phyloP scores from a whole-genome alignment of 1,139 yeast species.

The Hemisphaericaspora lyxosophila region DNA sequence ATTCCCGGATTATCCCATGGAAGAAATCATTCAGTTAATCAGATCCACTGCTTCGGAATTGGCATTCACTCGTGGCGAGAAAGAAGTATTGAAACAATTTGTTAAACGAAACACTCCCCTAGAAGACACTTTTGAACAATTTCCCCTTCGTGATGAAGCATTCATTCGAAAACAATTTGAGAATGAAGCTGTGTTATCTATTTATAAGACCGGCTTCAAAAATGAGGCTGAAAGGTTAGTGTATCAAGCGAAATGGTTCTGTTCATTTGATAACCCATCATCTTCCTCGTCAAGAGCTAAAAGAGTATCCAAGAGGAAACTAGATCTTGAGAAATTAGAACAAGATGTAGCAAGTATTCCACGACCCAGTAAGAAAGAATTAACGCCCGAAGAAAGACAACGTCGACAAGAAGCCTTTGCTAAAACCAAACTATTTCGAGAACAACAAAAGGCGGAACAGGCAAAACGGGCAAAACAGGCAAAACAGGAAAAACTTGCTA shows the following conservation, averaged over 20 bases:
- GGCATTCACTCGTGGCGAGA: slow-evolving; percentile 19
- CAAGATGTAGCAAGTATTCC: not conserved
- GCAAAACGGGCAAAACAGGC: slow-evolving; percentile 11
- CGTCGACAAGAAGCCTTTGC: not conserved
- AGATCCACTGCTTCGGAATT: slow-evolving; percentile 7
- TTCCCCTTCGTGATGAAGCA: slow-evolving; percentile 16
- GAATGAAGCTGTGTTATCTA: slow-evolving; percentile 22
- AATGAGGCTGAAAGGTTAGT: slow-evolving; percentile 31
- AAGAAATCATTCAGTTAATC: slow-evolving; percentile 7
- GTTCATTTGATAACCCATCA: slow-evolving; percentile 12
- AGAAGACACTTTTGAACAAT: slow-evolving; percentile 12
- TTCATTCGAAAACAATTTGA: slow-evolving; percentile 20
- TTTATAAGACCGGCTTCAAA: slow-evolving; percentile 29
- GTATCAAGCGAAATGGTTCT: slow-evolving; percentile 42
- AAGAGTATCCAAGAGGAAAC: slow-evolving; percentile 6
- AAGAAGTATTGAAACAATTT: slow-evolving; percentile 11
- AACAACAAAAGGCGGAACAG: slow-evolving; percentile 2
- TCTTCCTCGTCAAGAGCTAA: slow-evolving; percentile 6
- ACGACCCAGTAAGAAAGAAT: slow-evolving; percentile 2
- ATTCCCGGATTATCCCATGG: slow-evolving; percentile 12
- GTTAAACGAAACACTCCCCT: slow-evolving; percentile 8
- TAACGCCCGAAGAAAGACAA: slow-evolving; percentile 10
- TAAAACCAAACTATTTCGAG: not conserved
- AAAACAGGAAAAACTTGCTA: slow-evolving; percentile 4
- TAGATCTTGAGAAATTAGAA: slow-evolving; percentile 10